These are phyloP conservation scores for Nitzschia inconspicua DNA, from an alignment of 108 stramenopile genomes.

Conservation along the genomic window DNA sequence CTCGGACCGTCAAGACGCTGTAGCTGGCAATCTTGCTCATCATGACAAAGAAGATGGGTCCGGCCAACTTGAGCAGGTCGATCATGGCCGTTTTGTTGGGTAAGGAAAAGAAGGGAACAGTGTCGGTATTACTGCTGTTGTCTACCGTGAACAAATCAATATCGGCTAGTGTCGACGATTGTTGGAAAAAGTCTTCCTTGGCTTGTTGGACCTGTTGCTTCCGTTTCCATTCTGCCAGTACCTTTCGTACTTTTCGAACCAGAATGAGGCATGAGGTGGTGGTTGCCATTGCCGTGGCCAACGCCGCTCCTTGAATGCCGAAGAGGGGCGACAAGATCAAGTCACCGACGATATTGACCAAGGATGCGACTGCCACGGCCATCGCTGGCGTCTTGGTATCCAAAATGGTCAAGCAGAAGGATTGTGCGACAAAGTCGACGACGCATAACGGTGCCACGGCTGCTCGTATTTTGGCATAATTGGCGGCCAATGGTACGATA, in stretches of 20 bases:
- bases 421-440: constrained; percentile 70
- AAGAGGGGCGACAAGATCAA: constrained; percentile 46
- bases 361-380: constrained; percentile 64
- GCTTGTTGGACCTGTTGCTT: constrained; percentile 18
- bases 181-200: neutral
- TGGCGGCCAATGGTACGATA: constrained; percentile 51
- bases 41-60: constrained; percentile 84
- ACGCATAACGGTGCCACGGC: constrained; percentile 62
- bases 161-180: neutral
- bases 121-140: constrained; percentile 4
- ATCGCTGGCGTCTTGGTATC: constrained; percentile 80
- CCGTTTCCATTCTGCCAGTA: constrained; percentile 50
- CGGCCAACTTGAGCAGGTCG: constrained; percentile 61
- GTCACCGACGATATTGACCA: constrained; percentile 78
- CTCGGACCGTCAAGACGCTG: constrained; percentile 69
- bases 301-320: constrained; percentile 69
- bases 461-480: constrained; percentile 69
- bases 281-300: constrained; percentile 67
- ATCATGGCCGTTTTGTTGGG: constrained; percentile 54
- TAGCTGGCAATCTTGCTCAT: constrained; percentile 76
- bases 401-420: constrained; percentile 68
- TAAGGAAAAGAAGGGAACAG: constrained; percentile 56
- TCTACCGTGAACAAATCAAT: neutral
- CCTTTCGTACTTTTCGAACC: constrained; percentile 40
- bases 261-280: constrained; percentile 47